Percentiles rank a stretch among this genome's conserved stretches.
Evolutionary conservation across 352 stramenopile genomes (phyloP).

Genomic region (Globisporangium takayamanum): DNA sequence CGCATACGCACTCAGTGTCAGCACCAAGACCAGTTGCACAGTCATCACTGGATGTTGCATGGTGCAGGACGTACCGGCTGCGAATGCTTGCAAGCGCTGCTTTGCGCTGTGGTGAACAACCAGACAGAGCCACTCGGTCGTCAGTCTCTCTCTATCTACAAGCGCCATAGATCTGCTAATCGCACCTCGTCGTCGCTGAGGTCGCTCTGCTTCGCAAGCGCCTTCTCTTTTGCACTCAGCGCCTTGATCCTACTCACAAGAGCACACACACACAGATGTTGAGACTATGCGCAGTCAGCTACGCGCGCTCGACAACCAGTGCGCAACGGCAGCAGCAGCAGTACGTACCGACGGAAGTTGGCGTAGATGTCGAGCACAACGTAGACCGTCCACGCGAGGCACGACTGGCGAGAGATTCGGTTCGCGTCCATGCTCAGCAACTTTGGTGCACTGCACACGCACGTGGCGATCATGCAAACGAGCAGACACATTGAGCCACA

Average conservation of each 20-base stretch:
- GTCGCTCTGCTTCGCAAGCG: conserved; percentile 40
- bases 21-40: background rate
- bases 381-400: conserved; percentile 64
- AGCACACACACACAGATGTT: background rate
- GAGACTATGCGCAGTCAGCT: background rate
- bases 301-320: background rate
- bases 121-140: conserved; percentile 1
- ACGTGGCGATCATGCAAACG: background rate
- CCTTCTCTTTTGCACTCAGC: conserved; percentile 50
- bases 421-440: conserved; percentile 69
- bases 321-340: background rate
- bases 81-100: conserved; percentile 37
- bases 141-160: background rate
- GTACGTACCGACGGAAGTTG: conserved; percentile 57
- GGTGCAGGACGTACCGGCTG: conserved; percentile 24
- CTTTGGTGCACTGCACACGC: conserved; percentile 51
- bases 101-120: conserved; percentile 22
- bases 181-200: conserved; percentile 50
- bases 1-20: background rate
- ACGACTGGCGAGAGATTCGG: conserved; percentile 62
- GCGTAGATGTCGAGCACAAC: conserved; percentile 75
- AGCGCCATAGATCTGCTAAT: background rate
- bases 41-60: background rate
- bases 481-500: conserved; percentile 1
- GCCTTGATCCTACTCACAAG: conserved; percentile 40